A percentile compares a stretch with the other conserved stretches of the same genome.
These are phyloP conservation scores for Zoysia pacifica DNA, from an alignment of 176 grass and related monocot species.

Conservation along the genomic window DNA sequence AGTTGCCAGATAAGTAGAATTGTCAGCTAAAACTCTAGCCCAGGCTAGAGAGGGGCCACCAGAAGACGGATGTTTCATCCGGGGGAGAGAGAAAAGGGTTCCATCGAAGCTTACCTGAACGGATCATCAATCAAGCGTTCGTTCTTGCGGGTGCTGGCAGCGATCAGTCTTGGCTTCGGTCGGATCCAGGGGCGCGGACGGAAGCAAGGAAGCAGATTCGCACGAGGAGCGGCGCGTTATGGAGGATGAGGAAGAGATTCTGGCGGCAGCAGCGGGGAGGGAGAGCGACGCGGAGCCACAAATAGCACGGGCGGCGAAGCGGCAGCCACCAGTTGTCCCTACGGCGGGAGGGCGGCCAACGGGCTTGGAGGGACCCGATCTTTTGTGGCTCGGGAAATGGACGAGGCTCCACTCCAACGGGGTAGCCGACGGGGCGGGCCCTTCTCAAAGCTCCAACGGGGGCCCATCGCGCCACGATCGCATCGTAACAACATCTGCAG, in stretches of 20 bases:
- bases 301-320: not conserved
- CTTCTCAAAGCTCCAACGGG: too few relatives aligned
- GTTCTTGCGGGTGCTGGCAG: not conserved
- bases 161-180: not conserved
- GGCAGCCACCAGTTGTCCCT: conserved; percentile 33
- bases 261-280: not conserved
- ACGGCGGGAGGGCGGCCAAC: conserved; percentile 11
- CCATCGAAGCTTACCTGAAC: not conserved
- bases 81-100: not conserved
- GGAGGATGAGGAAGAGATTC: conserved; percentile 31
- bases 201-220: not conserved
- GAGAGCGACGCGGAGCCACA: conserved; percentile 28
- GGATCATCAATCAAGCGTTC: not conserved
- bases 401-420: not conserved
- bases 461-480: too few relatives aligned
- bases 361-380: not conserved
- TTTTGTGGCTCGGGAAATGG: not conserved
- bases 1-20: too few relatives aligned
- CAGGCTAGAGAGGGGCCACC: too few relatives aligned
- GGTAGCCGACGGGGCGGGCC: too few relatives aligned
- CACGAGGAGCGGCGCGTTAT: not conserved
- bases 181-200: not conserved
- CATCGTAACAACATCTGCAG: too few relatives aligned
- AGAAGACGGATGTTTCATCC: too few relatives aligned
- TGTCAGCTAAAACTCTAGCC: too few relatives aligned